Evolutionary conservation across 1,284 basidiomycete species (phyloP).

Genomic region (Rhizopogon parksii): DNA sequence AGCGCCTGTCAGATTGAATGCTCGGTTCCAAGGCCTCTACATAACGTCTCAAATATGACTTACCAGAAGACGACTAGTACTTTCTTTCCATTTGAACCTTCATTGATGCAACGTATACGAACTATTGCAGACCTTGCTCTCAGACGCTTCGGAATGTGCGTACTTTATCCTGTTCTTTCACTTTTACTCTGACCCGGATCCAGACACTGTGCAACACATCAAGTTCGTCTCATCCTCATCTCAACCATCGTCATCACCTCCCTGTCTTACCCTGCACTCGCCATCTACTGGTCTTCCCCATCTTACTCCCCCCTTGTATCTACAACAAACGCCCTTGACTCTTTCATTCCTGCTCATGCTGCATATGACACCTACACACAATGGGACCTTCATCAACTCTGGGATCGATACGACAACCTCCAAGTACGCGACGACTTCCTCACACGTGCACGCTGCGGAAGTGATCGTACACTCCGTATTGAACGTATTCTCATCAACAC

Average conservation of each 20-base stretch:
- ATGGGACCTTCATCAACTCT: constrained; percentile 61
- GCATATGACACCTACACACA: constrained; percentile 45
- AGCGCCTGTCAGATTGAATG: neutral
- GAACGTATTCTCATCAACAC: constrained; percentile 65
- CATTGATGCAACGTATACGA: constrained; percentile 31
- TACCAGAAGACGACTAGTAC: constrained; percentile 9
- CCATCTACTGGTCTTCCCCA: constrained; percentile 72
- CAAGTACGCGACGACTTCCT: constrained; percentile 64
- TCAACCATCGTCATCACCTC: constrained; percentile 94
- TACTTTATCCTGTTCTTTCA: constrained; percentile 14
- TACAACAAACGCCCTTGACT: constrained; percentile 52
- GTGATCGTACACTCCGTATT: constrained; percentile 67
- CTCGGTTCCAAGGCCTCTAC: neutral
- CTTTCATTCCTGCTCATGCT: constrained; percentile 48
- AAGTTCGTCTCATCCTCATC: constrained; percentile 90
- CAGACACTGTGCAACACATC: constrained; percentile 78
- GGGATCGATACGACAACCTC: constrained; percentile 55
- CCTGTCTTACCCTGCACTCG: constrained; percentile 87
- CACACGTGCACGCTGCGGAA: constrained; percentile 64
- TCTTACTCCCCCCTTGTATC: constrained; percentile 54
- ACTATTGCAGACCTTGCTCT: constrained; percentile 48
- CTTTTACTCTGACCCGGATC: constrained; percentile 9
- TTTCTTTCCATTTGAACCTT: constrained; percentile 14
- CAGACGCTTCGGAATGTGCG: constrained; percentile 70
- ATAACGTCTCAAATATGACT: constrained; percentile 15